These are phyloP conservation scores for Parafenestella ontariensis DNA, from an alignment of 2,329 filamentous ascomycete genomes.

Conservation along the genomic window DNA sequence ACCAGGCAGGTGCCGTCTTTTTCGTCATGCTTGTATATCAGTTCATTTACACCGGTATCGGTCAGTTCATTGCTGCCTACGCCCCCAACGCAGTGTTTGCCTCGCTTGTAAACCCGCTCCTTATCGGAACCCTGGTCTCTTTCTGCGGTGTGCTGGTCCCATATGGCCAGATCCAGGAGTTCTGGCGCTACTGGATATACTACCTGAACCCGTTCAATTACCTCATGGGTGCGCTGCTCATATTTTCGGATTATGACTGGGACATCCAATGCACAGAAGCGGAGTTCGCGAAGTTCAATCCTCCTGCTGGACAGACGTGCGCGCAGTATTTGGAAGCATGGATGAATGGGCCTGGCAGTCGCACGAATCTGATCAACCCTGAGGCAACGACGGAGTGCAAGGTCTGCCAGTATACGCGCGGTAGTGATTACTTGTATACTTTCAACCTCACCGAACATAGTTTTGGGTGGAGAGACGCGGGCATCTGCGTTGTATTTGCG, in stretches of 20 bases:
- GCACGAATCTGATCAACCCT: conserved; percentile 65
- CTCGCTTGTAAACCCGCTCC: conserved; percentile 56
- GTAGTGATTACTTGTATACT: conserved; percentile 65
- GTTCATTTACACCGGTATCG: conserved; percentile 53
- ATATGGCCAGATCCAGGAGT: conserved; percentile 67
- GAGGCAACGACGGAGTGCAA: conserved; percentile 62
- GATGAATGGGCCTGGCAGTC: conserved; percentile 20
- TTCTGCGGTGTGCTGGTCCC: conserved; percentile 65
- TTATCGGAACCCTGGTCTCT: conserved; percentile 17
- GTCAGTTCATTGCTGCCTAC: conserved; percentile 61
- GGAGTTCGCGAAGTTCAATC: conserved; percentile 53
- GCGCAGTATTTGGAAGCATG: conserved; percentile 54
- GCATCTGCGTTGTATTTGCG: conserved; percentile 64
- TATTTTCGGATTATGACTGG: conserved; percentile 49
- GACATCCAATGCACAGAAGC: conserved; percentile 42
- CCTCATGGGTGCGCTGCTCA: conserved; percentile 48
- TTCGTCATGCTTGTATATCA: conserved; percentile 61
- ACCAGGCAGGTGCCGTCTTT: conserved; percentile 60
- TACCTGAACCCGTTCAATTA: conserved; percentile 51
- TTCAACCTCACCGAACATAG: conserved; percentile 68
- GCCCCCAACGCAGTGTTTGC: conserved; percentile 52
- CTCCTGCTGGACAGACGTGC: conserved; percentile 62
- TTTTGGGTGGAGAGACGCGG: conserved; percentile 72
- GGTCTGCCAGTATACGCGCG: conserved; percentile 67
- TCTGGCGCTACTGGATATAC: conserved; percentile 65